phyloP scores from a whole-genome alignment of 2,329 filamentous ascomycete species.

The Fusarium brevicatenulatum region DNA sequence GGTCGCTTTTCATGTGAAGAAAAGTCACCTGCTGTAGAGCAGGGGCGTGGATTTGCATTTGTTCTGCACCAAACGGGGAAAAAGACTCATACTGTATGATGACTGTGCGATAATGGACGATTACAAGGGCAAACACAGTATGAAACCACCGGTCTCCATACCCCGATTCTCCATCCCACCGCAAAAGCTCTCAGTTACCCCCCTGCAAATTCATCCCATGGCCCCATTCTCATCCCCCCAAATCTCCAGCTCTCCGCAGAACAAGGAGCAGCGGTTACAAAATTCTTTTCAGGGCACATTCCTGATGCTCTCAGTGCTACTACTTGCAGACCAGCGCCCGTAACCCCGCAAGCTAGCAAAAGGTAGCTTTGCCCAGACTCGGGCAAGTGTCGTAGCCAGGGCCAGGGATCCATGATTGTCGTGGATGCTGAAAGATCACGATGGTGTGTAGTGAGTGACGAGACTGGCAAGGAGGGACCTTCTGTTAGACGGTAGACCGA shows the following conservation, averaged over 20 bases:
- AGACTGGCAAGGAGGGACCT: conserved; percentile 21
- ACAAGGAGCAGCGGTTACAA: background rate
- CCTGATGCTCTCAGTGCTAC: conserved; percentile 3
- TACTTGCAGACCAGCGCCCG: conserved; percentile 21
- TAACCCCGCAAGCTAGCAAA: conserved; percentile 42
- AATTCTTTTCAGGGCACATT: background rate
- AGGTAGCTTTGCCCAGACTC: conserved; percentile 33
- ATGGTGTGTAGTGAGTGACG: conserved; percentile 42
- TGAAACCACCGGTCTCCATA: background rate
- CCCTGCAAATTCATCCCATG: conserved; percentile 23
- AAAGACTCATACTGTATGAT: background rate
- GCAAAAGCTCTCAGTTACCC: background rate
- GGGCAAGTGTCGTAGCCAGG: conserved; percentile 37
- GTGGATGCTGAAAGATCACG: conserved; percentile 42
- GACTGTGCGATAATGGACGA: rapidly evolving
- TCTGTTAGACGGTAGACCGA: conserved; percentile 40
- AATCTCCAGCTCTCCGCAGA: conserved; percentile 12
- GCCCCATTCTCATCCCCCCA: conserved; percentile 19
- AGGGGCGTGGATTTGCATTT: conserved; percentile 19
- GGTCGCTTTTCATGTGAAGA: conserved; percentile 15
- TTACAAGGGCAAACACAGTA: background rate
- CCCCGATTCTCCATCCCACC: conserved; percentile 11
- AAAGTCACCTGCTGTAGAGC: conserved; percentile 33
- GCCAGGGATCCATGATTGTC: conserved; percentile 41
- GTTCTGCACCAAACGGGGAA: background rate